Evolutionary conservation across 2,329 filamentous ascomycete species (phyloP).

Genomic region (Exophiala xenobiotica): DNA sequence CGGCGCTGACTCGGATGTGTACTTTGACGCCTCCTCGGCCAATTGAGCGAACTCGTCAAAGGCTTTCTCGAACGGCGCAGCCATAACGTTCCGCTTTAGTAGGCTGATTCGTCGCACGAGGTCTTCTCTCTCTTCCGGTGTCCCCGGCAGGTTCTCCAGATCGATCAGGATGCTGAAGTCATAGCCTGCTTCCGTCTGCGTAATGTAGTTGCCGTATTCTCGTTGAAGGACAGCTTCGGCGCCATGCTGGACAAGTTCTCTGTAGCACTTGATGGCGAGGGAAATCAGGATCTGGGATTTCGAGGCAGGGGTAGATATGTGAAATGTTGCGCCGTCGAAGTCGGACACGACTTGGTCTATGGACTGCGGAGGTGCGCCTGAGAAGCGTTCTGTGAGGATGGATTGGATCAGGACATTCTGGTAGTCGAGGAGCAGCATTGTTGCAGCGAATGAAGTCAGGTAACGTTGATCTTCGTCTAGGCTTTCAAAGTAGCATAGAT

Average conservation of each 20-base stretch:
- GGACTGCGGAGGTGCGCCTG: slow-evolving; percentile 59
- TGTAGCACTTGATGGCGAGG: slow-evolving; percentile 90
- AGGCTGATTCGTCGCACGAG: slow-evolving; percentile 84
- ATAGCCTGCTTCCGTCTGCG: slow-evolving; percentile 82
- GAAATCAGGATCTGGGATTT: slow-evolving; percentile 96
- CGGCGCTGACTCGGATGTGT: slow-evolving; percentile 89
- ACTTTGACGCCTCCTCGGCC: slow-evolving; percentile 84
- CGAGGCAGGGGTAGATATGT: slow-evolving; percentile 91
- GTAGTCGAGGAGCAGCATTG: slow-evolving; percentile 93
- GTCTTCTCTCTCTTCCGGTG: slow-evolving; percentile 82
- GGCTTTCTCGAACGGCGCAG: slow-evolving; percentile 94
- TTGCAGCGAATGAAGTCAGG: neutral
- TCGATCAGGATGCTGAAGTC: slow-evolving; percentile 94
- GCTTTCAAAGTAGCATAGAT: too few relatives aligned
- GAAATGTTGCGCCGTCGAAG: slow-evolving; percentile 98
- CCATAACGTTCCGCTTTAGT: slow-evolving; percentile 98
- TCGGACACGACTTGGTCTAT: slow-evolving; percentile 99
- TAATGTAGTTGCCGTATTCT: slow-evolving; percentile 92
- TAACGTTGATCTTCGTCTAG: too few relatives aligned
- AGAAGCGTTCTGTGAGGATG: slow-evolving; percentile 91
- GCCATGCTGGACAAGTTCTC: slow-evolving; percentile 88
- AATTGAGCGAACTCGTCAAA: slow-evolving; percentile 89
- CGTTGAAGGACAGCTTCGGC: slow-evolving; percentile 87
- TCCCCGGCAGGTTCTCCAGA: slow-evolving; percentile 78
- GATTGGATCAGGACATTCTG: slow-evolving; percentile 98